Base-by-base conservation (phyloP, 805 yeast species). In the Yamadazyma ubonensis region DNA sequence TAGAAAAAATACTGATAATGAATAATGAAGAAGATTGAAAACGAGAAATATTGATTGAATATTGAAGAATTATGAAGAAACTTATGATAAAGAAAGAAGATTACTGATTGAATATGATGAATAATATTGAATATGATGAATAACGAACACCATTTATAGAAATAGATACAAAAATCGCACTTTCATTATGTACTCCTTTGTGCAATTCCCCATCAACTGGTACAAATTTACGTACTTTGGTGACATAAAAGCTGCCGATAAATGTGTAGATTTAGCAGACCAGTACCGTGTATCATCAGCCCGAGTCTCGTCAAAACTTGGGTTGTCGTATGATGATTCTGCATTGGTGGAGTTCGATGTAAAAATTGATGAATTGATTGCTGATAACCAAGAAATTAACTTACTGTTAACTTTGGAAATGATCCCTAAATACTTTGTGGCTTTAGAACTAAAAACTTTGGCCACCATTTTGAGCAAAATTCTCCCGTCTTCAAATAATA, bases 301-400 rank as follows among this genome's bases (percentile, higher is more conserved):
- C 30, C 30, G 27, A 20, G 5, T 32, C 7, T 26, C 21, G 12
- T 14, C 12, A 21, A 21, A 10, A n/a, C 18, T 32, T 2, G 8
- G 14, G 16, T 8, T 32, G 4, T 5, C 21, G 5, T 32, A 21
- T n/a, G 35, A 20, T 9, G 17, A 18, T 7, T 21, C 35, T 12
- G 14, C 27, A 16, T n/a, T 32, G 4, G 14, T 12, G n/a, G 16
- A 32, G 25, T 32, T 32, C 22, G 27, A 32, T n/a, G 16, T 18
- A 10, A 58, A 12, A 56, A 57, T 29, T 4, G 35, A 29, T 21
- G 40, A 37, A 5, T 12, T 37, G 14, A 12, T 37, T n/a, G 7
- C 34, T 2, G 40, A 37, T 7, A 37, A 37, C 16, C 29, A 17
- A 14, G 27, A 8, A 10, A 18, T 37, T 3, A 23, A 29, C 4